phyloP scores from a whole-genome alignment of 164 flowering plant species.

The Brasenia schreberi region DNA sequence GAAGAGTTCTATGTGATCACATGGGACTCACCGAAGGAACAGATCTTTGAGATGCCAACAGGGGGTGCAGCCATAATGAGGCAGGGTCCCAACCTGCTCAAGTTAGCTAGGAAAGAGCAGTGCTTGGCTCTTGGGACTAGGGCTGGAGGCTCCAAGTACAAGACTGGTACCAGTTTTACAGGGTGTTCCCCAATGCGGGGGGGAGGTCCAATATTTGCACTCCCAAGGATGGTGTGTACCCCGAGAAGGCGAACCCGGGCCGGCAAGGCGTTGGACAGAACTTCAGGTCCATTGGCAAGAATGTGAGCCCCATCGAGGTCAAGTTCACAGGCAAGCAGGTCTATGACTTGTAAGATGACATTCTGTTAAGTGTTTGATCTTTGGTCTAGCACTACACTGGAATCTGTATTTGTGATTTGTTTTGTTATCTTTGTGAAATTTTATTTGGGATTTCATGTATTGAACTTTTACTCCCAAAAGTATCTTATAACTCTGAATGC shows the following conservation, averaged over 20 bases:
- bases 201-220: constrained; percentile 95
- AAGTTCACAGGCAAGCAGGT: constrained; percentile 94
- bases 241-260: constrained; percentile 94
- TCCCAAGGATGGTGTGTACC: constrained; percentile 99
- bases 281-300: constrained; percentile 85
- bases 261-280: constrained; percentile 78
- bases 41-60: constrained; percentile 87
- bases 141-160: constrained; percentile 91
- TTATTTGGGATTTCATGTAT: no score
- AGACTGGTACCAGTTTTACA: constrained; percentile 93
- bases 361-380: not conserved
- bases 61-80: constrained; percentile 94
- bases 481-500: no score
- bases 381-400: not conserved
- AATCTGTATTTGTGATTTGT: no score
- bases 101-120: constrained; percentile 90
- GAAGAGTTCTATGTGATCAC: constrained; percentile 88
- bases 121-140: constrained; percentile 93
- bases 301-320: constrained; percentile 77
- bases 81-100: constrained; percentile 75
- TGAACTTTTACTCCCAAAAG: no score
- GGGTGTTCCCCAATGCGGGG: constrained; percentile 98
- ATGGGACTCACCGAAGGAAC: constrained; percentile 88
- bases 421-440: no score
- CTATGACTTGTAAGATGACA: constrained; percentile 40